Evolutionary conservation across 208 protist genomes (phyloP).

Genomic region (Acanthamoeba triangularis): DNA sequence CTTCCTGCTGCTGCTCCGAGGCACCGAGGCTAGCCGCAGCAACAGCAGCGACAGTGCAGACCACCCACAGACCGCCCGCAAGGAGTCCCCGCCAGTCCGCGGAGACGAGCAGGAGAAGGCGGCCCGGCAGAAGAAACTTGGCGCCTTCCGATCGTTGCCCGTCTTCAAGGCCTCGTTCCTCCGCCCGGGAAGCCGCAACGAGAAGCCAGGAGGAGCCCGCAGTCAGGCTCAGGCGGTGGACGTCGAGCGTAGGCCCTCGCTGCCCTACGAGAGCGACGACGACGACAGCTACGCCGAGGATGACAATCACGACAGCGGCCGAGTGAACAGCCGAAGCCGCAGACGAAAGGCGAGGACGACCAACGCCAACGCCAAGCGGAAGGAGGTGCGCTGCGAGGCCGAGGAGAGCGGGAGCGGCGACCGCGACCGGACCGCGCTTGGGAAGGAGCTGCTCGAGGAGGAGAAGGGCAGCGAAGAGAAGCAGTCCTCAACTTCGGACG

Average conservation of each 20-base stretch:
- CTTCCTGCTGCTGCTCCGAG: neutral
- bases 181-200: neutral
- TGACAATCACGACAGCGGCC: neutral
- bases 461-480: neutral
- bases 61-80: no score
- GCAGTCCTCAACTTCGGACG: neutral
- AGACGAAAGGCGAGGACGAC: neutral
- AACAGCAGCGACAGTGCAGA: no score
- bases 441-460: neutral
- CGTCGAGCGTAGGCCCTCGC: neutral
- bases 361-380: neutral
- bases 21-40: neutral
- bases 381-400: neutral
- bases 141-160: neutral
- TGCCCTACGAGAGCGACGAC: neutral
- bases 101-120: neutral
- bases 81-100: no score
- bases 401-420: neutral
- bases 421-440: neutral
- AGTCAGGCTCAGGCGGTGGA: no score
- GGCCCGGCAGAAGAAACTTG: neutral
- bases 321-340: neutral
- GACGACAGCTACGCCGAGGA: constrained; percentile 26
- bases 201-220: neutral
- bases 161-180: neutral